Percentiles rank a stretch among this genome's conserved stretches.
Conservation (phyloP, 2,329 filamentous ascomycete genomes). For the Apiospora hydei region DNA sequence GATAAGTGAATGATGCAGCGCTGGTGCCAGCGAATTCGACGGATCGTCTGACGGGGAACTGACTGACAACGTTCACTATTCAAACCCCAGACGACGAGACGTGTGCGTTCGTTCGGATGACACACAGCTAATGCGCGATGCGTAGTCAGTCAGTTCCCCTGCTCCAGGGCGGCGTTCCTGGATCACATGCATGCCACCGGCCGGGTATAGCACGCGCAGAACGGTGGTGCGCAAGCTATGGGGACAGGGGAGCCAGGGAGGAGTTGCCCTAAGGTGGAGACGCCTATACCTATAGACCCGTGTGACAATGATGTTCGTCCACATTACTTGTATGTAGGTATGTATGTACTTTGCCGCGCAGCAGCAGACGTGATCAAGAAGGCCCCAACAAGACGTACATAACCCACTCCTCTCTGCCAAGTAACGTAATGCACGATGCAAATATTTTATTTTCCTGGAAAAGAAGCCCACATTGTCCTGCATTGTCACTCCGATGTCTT, state of each 20-base stretch:
- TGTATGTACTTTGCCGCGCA: not conserved
- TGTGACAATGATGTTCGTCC: conserved; percentile 15
- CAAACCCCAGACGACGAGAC: not conserved
- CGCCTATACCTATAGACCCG: conserved; percentile 3
- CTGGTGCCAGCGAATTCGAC: not conserved
- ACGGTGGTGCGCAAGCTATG: conserved; percentile 11
- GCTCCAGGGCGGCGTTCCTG: not conserved
- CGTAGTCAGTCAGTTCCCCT: not conserved
- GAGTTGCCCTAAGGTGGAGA: conserved; percentile 8
- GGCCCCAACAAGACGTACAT: not conserved
- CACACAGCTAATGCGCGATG: not conserved
- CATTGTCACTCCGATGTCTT: not conserved
- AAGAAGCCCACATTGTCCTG: not conserved
- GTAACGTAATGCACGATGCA: conserved; percentile 1
- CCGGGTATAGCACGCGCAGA: not conserved
- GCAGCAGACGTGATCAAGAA: not conserved
- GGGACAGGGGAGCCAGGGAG: not conserved
- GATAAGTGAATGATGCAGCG: not conserved
- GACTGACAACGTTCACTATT: not conserved
- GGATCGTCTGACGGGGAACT: not conserved
- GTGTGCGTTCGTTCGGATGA: not conserved
- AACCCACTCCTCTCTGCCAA: not conserved
- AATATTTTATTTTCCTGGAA: not conserved
- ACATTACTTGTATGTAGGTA: conserved; percentile 3
- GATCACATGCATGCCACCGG: not conserved